These are phyloP conservation scores for Solanum lycopersicoides DNA, from an alignment of 257 asterid genomes.

Conservation along the genomic window DNA sequence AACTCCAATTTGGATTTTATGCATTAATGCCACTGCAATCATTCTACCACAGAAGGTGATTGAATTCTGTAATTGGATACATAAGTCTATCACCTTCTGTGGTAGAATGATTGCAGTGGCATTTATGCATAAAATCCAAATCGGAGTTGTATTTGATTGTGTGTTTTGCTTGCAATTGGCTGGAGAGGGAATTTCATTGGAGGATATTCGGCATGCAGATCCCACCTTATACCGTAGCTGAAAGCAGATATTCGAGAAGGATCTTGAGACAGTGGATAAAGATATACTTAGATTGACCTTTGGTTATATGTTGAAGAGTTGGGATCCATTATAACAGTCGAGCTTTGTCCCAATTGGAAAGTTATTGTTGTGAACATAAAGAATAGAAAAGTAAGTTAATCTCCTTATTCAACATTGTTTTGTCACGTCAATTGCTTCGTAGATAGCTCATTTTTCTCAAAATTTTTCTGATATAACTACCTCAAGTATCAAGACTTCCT, in stretches of 20 bases:
- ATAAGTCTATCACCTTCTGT: conserved; percentile 13
- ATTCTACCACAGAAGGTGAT: conserved; percentile 64
- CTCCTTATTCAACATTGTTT: conserved; percentile 12
- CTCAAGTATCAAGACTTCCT: conserved; percentile 21
- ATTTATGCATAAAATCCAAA: background rate
- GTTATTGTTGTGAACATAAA: conserved; percentile 47
- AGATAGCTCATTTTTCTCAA: conserved; percentile 38
- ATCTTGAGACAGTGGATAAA: conserved; percentile 53
- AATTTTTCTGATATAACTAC: conserved; percentile 52
- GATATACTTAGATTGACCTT: conserved; percentile 32
- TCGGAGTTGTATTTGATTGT: background rate
- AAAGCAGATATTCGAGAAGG: conserved; percentile 9
- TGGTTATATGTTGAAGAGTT: background rate
- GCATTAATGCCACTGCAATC: conserved; percentile 26
- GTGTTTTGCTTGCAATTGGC: background rate
- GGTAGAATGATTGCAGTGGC: conserved; percentile 63
- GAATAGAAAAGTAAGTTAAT: conserved; percentile 60
- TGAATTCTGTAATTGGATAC: too few relatives aligned
- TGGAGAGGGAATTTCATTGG: background rate
- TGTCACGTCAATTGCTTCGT: conserved; percentile 44
- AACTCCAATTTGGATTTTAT: background rate
- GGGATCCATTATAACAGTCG: conserved; percentile 52
- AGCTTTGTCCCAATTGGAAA: conserved; percentile 55
- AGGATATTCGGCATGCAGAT: background rate
- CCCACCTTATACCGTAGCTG: background rate